Conservation (phyloP, 2,329 filamentous ascomycete genomes). For the Ilyonectria destructans region DNA sequence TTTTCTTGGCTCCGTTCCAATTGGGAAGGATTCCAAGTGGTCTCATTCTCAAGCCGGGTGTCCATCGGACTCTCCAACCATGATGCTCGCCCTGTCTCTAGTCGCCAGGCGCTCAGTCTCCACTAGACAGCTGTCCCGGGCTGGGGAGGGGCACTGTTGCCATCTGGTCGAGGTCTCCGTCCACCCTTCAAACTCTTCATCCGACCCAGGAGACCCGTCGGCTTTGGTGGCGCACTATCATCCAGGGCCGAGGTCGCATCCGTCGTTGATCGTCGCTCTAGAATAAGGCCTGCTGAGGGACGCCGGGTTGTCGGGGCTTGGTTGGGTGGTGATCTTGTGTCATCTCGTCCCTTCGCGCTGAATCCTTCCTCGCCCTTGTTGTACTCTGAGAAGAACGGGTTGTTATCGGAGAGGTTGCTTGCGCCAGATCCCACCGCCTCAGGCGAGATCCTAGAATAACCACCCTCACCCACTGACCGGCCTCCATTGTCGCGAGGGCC, state of each 20-base stretch:
- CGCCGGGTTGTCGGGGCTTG: conserved; percentile 61
- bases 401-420: conserved; percentile 62
- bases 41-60: conserved; percentile 26
- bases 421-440: conserved; percentile 55
- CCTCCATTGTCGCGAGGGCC: conserved; percentile 74
- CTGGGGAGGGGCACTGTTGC: conserved; percentile 55
- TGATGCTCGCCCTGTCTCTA: conserved; percentile 38
- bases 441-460: conserved; percentile 61
- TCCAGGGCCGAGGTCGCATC: conserved; percentile 64
- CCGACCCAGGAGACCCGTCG: conserved; percentile 80
- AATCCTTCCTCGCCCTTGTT: conserved; percentile 70
- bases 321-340: conserved; percentile 67
- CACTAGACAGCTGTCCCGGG: conserved; percentile 61
- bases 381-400: conserved; percentile 90
- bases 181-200: conserved; percentile 88
- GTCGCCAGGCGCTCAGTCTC: conserved; percentile 44
- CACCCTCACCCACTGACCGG: conserved; percentile 71
- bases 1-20: conserved; percentile 45
- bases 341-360: conserved; percentile 60
- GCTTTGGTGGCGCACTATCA: conserved; percentile 62
- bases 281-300: conserved; percentile 56
- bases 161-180: conserved; percentile 59
- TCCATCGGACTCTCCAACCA: conserved; percentile 23
- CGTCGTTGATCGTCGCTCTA: conserved; percentile 78
- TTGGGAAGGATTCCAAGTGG: conserved; percentile 19